Evolutionary conservation across 2,329 filamentous ascomycete species (phyloP).

Genomic region (Stagonosporopsis cucurbitacearum): DNA sequence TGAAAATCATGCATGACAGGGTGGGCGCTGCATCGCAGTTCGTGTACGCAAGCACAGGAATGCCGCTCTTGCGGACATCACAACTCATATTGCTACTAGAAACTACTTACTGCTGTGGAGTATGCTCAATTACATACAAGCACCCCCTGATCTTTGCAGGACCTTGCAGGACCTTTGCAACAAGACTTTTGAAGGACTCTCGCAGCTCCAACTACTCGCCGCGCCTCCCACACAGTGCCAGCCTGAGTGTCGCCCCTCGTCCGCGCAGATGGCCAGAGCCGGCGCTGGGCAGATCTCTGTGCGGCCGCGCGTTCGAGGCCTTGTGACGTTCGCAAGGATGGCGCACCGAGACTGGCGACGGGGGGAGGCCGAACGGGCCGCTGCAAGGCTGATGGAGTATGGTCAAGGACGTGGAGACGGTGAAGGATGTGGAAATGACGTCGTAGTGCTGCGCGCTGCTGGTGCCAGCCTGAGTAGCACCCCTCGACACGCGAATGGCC

Average conservation of each 20-base stretch:
- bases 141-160: too few species aligned
- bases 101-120: slow-evolving; percentile 10
- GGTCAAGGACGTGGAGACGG: too few species aligned
- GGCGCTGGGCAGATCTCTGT: slow-evolving; percentile 13
- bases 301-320: slow-evolving; percentile 1
- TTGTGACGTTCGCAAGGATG: slow-evolving; percentile 12
- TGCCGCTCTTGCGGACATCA: slow-evolving; percentile 16
- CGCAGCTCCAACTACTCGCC: background rate
- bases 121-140: slow-evolving; percentile 22
- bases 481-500: slow-evolving; percentile 15
- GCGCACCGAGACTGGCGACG: slow-evolving; percentile 2
- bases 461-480: slow-evolving; percentile 20
- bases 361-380: background rate
- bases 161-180: too few species aligned
- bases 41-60: slow-evolving; percentile 19
- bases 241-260: slow-evolving; percentile 17
- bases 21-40: slow-evolving; percentile 11
- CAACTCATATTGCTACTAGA: slow-evolving; percentile 18
- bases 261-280: slow-evolving; percentile 10
- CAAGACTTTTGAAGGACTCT: too few species aligned
- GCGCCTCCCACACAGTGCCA: slow-evolving; percentile 1
- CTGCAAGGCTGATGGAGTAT: too few species aligned
- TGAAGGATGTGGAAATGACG: too few species aligned
- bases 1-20: slow-evolving; percentile 18
- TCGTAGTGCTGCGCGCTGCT: background rate